Evolutionary conservation across 257 asterid genomes (phyloP).

Genomic region (Forsythia viridissima): DNA sequence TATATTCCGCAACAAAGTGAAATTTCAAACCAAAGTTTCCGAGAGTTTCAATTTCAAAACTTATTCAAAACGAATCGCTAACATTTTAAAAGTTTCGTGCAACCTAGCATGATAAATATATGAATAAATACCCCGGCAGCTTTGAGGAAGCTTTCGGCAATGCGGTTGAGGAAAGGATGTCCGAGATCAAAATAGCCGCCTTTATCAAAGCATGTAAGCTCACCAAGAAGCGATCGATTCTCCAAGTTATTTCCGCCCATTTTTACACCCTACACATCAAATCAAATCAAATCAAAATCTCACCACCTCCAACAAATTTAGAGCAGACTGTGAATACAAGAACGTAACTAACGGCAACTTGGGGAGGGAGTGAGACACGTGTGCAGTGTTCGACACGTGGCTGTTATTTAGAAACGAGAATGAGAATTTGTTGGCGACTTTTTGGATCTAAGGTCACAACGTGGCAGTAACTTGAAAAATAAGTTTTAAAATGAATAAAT

Average conservation of each 20-base stretch:
- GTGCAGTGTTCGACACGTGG: background rate
- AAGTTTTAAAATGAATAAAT: too few relatives aligned
- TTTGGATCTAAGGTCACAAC: background rate
- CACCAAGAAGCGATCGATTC: conserved; percentile 66
- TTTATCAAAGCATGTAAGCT: conserved; percentile 55
- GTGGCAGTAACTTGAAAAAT: background rate
- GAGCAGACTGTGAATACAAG: background rate
- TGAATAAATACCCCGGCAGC: conserved; percentile 69
- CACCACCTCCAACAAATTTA: background rate
- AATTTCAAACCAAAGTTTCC: conserved; percentile 5
- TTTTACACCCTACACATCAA: background rate
- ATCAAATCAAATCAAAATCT: background rate
- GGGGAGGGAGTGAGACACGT: background rate
- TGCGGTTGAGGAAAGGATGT: conserved; percentile 88
- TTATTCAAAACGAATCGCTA: conserved; percentile 14
- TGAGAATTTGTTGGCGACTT: background rate
- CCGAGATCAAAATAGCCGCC: conserved; percentile 70
- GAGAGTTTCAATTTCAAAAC: conserved; percentile 12
- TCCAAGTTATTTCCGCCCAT: conserved; percentile 65
- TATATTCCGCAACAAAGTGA: background rate
- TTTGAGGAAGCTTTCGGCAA: conserved; percentile 77
- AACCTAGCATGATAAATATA: background rate
- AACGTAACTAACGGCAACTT: background rate
- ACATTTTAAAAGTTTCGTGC: background rate
- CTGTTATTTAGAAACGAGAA: background rate